Evolutionary conservation across 2,329 filamentous ascomycete genomes (phyloP).

Genomic region (Endoconidiophora polonica): DNA sequence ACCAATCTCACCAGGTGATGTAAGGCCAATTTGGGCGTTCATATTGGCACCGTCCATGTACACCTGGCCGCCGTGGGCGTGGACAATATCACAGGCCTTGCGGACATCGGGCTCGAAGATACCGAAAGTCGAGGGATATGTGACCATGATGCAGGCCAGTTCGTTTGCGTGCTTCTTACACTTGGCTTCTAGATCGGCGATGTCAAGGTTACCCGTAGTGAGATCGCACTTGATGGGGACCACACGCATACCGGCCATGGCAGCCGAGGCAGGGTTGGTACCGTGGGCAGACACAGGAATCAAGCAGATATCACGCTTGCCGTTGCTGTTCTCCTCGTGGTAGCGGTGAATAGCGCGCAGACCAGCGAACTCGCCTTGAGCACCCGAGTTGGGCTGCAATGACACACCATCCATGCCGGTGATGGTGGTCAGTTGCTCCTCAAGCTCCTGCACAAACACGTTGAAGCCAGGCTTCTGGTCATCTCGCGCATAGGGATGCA

Average conservation of each 20-base stretch:
- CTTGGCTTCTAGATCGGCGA: constrained; percentile 72
- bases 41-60: constrained; percentile 99
- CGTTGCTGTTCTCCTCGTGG: constrained; percentile 48
- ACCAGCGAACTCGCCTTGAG: constrained; percentile 87
- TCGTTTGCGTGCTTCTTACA: constrained; percentile 75
- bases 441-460: constrained; percentile 54
- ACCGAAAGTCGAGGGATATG: constrained; percentile 87
- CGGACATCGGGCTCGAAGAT: constrained; percentile 86
- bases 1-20: constrained; percentile 85
- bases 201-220: constrained; percentile 75
- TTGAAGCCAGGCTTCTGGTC: constrained; percentile 51
- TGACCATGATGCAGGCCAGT: constrained; percentile 88
- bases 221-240: constrained; percentile 82
- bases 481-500: constrained; percentile 64
- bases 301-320: constrained; percentile 76
- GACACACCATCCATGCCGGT: constrained; percentile 84
- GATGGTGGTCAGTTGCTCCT: constrained; percentile 59
- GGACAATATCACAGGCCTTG: constrained; percentile 69
- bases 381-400: constrained; percentile 87
- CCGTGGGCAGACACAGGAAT: constrained; percentile 93
- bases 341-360: constrained; percentile 77
- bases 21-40: constrained; percentile 94
- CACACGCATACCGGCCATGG: constrained; percentile 91
- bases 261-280: constrained; percentile 86
- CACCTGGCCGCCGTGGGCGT: constrained; percentile 76